phyloP scores from a whole-genome alignment of 192 early-diverging fungal species.

The Coemansia sp. region DNA sequence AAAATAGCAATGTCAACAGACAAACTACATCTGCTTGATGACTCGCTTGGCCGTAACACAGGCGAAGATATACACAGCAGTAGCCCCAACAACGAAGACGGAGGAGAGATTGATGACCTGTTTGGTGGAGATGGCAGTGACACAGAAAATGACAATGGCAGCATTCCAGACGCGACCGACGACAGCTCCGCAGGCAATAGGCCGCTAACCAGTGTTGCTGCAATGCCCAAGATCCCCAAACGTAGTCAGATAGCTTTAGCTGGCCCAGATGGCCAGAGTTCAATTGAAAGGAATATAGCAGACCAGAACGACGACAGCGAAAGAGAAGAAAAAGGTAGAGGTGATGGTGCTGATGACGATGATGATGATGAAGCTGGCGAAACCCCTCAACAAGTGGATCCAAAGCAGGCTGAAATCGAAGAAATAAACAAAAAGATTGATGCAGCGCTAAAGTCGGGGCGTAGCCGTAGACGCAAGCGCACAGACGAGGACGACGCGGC shows the following conservation, averaged over 20 bases:
- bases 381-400: constrained; percentile 17
- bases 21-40: neutral
- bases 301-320: neutral
- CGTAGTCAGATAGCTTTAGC: constrained; percentile 4
- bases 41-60: constrained; percentile 4
- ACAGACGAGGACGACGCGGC: constrained; percentile 50
- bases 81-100: neutral
- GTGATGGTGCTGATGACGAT: no score
- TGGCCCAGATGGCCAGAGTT: neutral
- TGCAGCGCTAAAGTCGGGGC: constrained; percentile 39
- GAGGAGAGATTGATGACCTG: constrained; percentile 5
- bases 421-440: constrained; percentile 47
- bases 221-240: constrained; percentile 52
- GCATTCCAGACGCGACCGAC: neutral
- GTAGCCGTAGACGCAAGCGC: constrained; percentile 44
- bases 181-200: neutral
- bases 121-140: constrained; percentile 11
- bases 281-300: neutral
- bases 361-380: neutral
- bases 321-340: no score
- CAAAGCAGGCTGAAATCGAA: constrained; percentile 51
- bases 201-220: constrained; percentile 3
- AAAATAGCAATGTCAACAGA: constrained; percentile 8
- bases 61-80: neutral
- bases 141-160: neutral